Percentiles rank a stretch among this genome's conserved stretches.
These are phyloP conservation scores for Verticillium albo-atrum DNA, from an alignment of 2,329 filamentous ascomycete species.

Conservation along the genomic window DNA sequence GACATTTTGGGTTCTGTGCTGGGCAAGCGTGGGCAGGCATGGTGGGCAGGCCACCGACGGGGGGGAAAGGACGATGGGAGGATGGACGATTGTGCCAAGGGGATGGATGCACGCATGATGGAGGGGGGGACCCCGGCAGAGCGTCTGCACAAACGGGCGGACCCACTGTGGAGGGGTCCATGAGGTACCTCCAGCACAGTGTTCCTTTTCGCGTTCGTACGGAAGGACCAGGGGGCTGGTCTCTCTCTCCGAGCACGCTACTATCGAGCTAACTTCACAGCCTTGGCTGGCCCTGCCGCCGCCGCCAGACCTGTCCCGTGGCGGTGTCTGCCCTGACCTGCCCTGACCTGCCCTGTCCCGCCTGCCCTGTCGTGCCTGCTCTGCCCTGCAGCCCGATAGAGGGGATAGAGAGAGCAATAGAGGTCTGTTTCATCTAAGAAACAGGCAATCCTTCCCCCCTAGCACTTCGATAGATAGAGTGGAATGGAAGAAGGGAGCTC, in stretches of 20 bases:
- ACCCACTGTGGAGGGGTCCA: neutral
- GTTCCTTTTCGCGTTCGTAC: neutral
- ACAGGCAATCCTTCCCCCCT: neutral
- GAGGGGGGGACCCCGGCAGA: slow-evolving; percentile 3
- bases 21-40: neutral
- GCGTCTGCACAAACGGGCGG: slow-evolving; percentile 1
- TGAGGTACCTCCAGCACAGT: slow-evolving; percentile 3
- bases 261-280: neutral
- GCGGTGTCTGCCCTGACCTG: neutral
- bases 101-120: slow-evolving; percentile 1
- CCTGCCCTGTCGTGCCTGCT: neutral
- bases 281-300: neutral
- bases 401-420: neutral
- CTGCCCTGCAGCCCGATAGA: neutral
- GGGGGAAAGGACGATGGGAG: neutral
- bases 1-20: neutral
- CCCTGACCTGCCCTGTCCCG: neutral
- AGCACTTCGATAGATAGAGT: neutral
- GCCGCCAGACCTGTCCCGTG: neutral
- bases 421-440: neutral
- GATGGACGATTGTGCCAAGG: slow-evolving; percentile 1
- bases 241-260: neutral
- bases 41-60: neutral
- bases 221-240: neutral
- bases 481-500: neutral